phyloP scores from a whole-genome alignment of 2,329 filamentous ascomycete genomes.

The Fusarium brevicatenulatum region DNA sequence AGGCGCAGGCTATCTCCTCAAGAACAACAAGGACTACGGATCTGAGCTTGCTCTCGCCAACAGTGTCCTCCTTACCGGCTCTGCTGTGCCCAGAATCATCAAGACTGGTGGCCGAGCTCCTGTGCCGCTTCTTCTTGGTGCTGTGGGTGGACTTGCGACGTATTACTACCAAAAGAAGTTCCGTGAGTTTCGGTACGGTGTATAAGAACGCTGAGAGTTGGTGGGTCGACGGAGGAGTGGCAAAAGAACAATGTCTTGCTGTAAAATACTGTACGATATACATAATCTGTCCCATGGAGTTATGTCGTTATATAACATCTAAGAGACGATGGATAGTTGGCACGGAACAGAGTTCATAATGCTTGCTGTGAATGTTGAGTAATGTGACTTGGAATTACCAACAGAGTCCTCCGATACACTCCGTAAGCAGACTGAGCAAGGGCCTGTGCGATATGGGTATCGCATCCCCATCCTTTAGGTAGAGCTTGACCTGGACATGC shows the following conservation, averaged over 20 bases:
- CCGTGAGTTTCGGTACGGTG: slow-evolving; percentile 53
- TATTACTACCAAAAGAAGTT: slow-evolving; percentile 56
- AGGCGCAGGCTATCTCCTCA: slow-evolving; percentile 52
- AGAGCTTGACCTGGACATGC: background rate
- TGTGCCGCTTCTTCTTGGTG: slow-evolving; percentile 49
- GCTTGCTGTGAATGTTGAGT: rapidly evolving
- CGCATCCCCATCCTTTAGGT: background rate
- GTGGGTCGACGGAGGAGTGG: rapidly evolving
- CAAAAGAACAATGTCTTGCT: background rate
- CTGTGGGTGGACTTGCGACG: slow-evolving; percentile 49
- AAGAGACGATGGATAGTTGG: too few species aligned
- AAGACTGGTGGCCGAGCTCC: slow-evolving; percentile 52
- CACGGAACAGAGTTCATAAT: rapidly evolving
- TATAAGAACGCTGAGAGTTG: slow-evolving; percentile 31
- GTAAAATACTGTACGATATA: slow-evolving; percentile 2
- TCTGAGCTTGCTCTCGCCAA: slow-evolving; percentile 54
- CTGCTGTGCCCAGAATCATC: slow-evolving; percentile 51
- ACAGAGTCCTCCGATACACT: background rate
- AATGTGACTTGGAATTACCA: background rate
- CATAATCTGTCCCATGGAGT: rapidly evolving
- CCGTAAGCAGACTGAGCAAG: background rate
- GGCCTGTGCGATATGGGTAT: background rate
- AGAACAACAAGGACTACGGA: slow-evolving; percentile 55
- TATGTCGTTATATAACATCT: background rate
- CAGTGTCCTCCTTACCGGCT: slow-evolving; percentile 51